Base-by-base conservation (phyloP, 345 rosid species). In the Syzygium grande region DNA sequence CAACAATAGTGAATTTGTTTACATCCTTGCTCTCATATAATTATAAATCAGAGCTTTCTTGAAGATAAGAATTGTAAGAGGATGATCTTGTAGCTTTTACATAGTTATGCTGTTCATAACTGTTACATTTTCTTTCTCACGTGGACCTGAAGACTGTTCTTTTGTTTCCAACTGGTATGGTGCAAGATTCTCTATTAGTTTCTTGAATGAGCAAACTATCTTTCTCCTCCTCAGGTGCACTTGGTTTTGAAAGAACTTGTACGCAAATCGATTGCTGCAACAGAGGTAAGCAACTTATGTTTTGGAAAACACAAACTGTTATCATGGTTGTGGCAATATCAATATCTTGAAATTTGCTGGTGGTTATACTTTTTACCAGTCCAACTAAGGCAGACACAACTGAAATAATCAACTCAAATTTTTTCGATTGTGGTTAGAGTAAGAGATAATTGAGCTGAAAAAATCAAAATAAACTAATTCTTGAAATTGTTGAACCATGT, bases 211-310 rank as follows among this genome's bases (percentile, higher is more conserved):
- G 9, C 52, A 59, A 23, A 16, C 85, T 7, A 25, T 87, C 73
- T 87, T 15, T 54, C 51, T 30, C 54, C 86, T 85, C 77, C 63
- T 63, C 88, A 98, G 99, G 99, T 98, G 80, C 99, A 98, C 90
- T 95, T 97, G 84, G 93, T 98, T 84, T 90, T 97, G 94, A 98
- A 98, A 92, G 99, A 98, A 90, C 97, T 98, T 88, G 99, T 98
- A 84, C 95, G 99, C 87, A 96, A 96, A 91, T 98, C 99, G 1
- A 98, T 98, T 86, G 93, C 97, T 63, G 96, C 92, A 90, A 98
- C 99, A 65, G 98, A 94, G 98, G 99, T 98, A 91, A 89, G 91
- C 84, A 87, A 84, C 87, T 84, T 84, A 87, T 90, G 27, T 51
- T 52, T 86, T 61, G 61, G 80, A 49, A 88, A 27, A 61, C 9